Conservation (phyloP, 2,329 filamentous ascomycete genomes). For the Ascochyta fabae region DNA sequence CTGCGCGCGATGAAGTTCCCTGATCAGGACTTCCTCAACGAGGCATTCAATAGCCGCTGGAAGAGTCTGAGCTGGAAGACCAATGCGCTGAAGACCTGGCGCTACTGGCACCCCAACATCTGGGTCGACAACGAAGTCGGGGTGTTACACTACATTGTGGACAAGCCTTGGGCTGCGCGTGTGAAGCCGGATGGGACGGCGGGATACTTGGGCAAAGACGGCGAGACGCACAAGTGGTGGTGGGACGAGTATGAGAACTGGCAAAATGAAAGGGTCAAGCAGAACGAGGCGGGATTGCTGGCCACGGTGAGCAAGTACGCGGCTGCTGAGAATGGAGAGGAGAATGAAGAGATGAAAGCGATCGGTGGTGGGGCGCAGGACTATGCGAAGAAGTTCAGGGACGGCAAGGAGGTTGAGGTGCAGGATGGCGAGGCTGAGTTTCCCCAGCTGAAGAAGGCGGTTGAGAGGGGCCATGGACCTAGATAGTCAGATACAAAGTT, state of each 20-base stretch:
- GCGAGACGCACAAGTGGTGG: constrained; percentile 61
- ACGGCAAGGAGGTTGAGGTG: constrained; percentile 11
- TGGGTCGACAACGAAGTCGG: constrained; percentile 59
- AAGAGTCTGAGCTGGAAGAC: constrained; percentile 56
- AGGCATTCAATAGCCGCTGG: constrained; percentile 57
- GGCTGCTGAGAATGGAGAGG: constrained; percentile 28
- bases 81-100: constrained; percentile 62
- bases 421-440: constrained; percentile 6
- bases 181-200: constrained; percentile 52
- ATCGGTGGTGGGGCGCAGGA: constrained; percentile 41
- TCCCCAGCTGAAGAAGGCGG: constrained; percentile 10
- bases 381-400: constrained; percentile 40
- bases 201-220: constrained; percentile 59
- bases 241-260: constrained; percentile 56
- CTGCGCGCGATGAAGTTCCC: constrained; percentile 58
- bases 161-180: constrained; percentile 61
- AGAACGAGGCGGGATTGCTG: constrained; percentile 30
- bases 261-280: constrained; percentile 37
- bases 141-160: constrained; percentile 61
- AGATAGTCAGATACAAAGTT: too few relatives aligned
- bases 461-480: constrained; percentile 40
- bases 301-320: constrained; percentile 30
- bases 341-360: constrained; percentile 39
- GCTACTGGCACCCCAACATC: constrained; percentile 59
- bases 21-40: constrained; percentile 61